Conservation (phyloP, 139 green algal species). For the Micromonas pusilla region DNA sequence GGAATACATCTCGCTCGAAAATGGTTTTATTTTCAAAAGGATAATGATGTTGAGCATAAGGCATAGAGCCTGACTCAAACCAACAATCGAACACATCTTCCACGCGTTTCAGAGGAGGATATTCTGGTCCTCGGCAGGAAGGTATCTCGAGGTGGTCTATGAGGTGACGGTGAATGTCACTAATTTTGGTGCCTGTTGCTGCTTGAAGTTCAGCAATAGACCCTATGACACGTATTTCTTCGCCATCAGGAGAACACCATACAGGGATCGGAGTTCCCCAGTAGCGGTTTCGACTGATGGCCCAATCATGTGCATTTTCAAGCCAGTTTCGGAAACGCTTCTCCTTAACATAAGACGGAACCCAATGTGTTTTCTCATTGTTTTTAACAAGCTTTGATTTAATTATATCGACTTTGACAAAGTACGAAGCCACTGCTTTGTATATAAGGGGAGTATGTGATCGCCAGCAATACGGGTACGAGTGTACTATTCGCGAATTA, state of each 20-base stretch:
- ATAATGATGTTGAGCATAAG: constrained; percentile 94
- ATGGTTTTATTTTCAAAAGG: constrained; percentile 96
- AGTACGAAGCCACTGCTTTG: constrained; percentile 91
- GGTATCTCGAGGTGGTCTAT: constrained; percentile 97
- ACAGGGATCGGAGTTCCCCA: constrained; percentile 84
- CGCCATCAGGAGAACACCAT: constrained; percentile 47
- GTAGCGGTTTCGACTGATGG: constrained; percentile 73
- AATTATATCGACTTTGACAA: constrained; percentile 82
- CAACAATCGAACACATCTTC: constrained; percentile 98
- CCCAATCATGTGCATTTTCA: constrained; percentile 89
- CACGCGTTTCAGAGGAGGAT: constrained; percentile 27
- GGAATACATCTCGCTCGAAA: constrained; percentile 81
- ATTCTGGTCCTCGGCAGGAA: constrained; percentile 37
- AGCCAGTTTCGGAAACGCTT: constrained; percentile 99
- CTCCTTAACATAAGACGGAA: constrained; percentile 86
- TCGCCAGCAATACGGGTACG: constrained; percentile 98
- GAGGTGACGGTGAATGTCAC: constrained; percentile 94
- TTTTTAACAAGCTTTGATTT: constrained; percentile 79
- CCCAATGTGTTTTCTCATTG: constrained; percentile 91
- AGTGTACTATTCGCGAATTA: constrained; percentile 57
- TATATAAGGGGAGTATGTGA: constrained; percentile 78
- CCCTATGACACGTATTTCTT: constrained; percentile 84
- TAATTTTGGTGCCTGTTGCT: constrained; percentile 73
- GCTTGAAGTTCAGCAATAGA: constrained; percentile 81
- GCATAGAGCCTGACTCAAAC: constrained; percentile 97